Evolutionary conservation across 345 rosid species (phyloP), one percentile per base, ranked within the genome.

Genomic region (Citrus medica): DNA sequence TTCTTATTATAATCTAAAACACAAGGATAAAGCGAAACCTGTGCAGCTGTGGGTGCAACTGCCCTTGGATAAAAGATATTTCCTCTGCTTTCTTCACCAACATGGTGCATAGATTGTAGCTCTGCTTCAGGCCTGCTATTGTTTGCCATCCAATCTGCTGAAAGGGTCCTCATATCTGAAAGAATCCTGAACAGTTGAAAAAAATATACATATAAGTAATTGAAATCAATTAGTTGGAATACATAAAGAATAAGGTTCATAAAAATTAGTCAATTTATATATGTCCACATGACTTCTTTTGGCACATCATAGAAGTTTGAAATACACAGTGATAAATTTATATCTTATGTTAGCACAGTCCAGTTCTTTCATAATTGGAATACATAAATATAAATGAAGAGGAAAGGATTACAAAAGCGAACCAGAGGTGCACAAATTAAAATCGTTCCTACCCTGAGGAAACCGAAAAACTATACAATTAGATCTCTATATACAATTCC

Each of bases 121-220:
- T 95, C 97, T 62, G 90, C 78, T 78, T 94, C 98, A 14, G 97
- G 85, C 87, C 86, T 92, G 88, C 81, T 92, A 38, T 94, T 91
- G 80, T 94, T 96, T 83, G 99, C 98, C 99, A 96, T 94, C 99
- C 99, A 96, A 84, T 96, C 99, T 40, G 99, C 99, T 53, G 99
- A 94, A 82, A 96, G 98, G 67, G 99, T 96, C 85, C 99, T 90
- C 99, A 96, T 94, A 87, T 96, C 99, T 59, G 98, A 96, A 80
- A 96, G 98, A 83, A 96, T 94, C 98, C 99, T 94, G 91, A 84
- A 87, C 48, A 85, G 75, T 53, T 72, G 73, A n/a, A 69, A 24
- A 67, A 46, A 10, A 46, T 12, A 46, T 46, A 46, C 30, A 71
- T 25, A 64, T 40, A 46, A 79, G 81, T 40, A 73, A 56, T 58